Evolutionary conservation across 768 basidiomycete genomes (phyloP).

Genomic region (Agaricus sinodeliciosus): DNA sequence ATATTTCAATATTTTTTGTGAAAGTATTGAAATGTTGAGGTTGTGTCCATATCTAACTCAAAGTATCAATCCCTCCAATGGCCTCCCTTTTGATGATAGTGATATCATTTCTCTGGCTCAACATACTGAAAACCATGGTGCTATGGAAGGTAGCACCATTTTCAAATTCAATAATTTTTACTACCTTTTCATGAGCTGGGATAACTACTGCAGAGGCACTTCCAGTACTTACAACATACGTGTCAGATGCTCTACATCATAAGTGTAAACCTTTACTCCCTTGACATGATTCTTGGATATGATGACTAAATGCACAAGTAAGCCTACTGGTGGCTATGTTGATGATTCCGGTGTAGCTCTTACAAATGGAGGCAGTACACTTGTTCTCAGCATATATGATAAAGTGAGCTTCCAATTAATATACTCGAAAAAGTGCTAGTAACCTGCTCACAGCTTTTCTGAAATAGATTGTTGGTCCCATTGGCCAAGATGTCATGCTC

Average conservation of each 20-base stretch:
- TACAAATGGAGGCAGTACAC: constrained; percentile 44
- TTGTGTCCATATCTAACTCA: too few species aligned
- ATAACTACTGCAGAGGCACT: constrained; percentile 42
- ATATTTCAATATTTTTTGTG: too few species aligned
- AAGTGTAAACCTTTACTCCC: constrained; percentile 10
- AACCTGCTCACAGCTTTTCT: not conserved
- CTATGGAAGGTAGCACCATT: constrained; percentile 45
- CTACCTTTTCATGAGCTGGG: constrained; percentile 54
- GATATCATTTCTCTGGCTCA: constrained; percentile 35
- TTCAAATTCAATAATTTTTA: constrained; percentile 38
- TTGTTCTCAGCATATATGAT: constrained; percentile 39
- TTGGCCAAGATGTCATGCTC: constrained; percentile 42
- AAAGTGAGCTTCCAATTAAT: constrained; percentile 17
- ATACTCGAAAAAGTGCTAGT: not conserved
- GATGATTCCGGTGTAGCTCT: constrained; percentile 40
- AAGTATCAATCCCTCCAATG: constrained; percentile 33
- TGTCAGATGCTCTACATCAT: constrained; percentile 43
- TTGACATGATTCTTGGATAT: not conserved
- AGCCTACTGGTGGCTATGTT: constrained; percentile 37
- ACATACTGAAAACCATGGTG: constrained; percentile 36
- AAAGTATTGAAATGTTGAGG: too few species aligned
- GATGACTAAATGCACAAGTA: constrained; percentile 13
- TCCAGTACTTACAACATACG: constrained; percentile 55
- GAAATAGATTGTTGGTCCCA: constrained; percentile 41
- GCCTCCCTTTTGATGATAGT: constrained; percentile 29